These are phyloP conservation scores for Stereum hirsutum DNA, from an alignment of 1,284 basidiomycete genomes.

Conservation along the genomic window DNA sequence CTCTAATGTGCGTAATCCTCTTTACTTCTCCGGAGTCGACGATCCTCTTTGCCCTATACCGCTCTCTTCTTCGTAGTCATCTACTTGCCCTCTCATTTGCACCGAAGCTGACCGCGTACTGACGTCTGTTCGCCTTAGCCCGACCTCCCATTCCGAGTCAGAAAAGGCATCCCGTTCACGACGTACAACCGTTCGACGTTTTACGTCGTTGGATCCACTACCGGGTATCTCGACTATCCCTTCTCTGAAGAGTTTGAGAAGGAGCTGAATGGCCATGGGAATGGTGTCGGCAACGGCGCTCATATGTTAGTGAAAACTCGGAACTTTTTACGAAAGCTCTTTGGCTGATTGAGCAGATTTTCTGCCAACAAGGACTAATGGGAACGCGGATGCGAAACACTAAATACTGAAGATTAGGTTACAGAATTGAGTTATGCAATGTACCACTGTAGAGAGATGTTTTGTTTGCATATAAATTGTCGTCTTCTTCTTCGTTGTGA, in stretches of 20 bases:
- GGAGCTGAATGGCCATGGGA: neutral
- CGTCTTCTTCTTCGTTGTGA: too few relatives aligned
- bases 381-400: too few relatives aligned
- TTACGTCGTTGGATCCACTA: constrained; percentile 9
- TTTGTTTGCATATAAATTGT: too few relatives aligned
- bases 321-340: too few relatives aligned
- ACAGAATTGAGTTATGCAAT: too few relatives aligned
- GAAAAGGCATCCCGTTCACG: constrained; percentile 15
- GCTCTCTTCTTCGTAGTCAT: constrained; percentile 39
- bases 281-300: neutral
- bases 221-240: constrained; percentile 30
- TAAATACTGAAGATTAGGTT: too few relatives aligned
- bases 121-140: constrained; percentile 17
- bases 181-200: constrained; percentile 18
- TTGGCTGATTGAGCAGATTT: too few relatives aligned
- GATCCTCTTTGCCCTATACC: neutral
- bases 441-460: too few relatives aligned
- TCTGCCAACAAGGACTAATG: too few relatives aligned
- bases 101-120: too few relatives aligned
- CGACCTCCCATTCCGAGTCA: constrained; percentile 30
- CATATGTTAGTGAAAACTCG: too few relatives aligned
- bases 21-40: neutral
- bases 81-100: too few relatives aligned
- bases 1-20: constrained; percentile 24
- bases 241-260: constrained; percentile 11